phyloP scores from a whole-genome alignment of 768 basidiomycete species.

The Serpula lacrymans region DNA sequence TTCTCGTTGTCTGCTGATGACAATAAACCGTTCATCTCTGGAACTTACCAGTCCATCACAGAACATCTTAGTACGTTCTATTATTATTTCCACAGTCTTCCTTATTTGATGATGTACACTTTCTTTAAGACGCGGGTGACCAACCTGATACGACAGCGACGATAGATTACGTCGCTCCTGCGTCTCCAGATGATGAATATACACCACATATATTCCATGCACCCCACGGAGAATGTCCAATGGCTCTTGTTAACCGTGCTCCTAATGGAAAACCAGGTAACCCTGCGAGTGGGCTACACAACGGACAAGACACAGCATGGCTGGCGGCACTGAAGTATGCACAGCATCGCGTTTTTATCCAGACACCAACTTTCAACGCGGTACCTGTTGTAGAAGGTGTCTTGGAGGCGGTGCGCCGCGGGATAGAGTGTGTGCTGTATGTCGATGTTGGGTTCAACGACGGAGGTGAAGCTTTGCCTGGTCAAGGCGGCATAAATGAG shows the following conservation, averaged over 20 bases:
- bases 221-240: conserved; percentile 56
- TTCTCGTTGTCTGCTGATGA: neutral
- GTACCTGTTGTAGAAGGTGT: conserved; percentile 55
- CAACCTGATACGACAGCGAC: conserved; percentile 31
- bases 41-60: conserved; percentile 35
- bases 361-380: conserved; percentile 72
- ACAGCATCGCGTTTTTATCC: conserved; percentile 62
- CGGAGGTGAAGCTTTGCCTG: conserved; percentile 59
- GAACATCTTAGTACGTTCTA: conserved; percentile 34
- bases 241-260: conserved; percentile 61
- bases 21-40: conserved; percentile 23
- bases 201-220: conserved; percentile 59
- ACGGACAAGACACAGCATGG: conserved; percentile 69
- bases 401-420: conserved; percentile 57
- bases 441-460: conserved; percentile 57
- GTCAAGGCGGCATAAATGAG: conserved; percentile 72
- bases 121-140: conserved; percentile 28
- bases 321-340: conserved; percentile 61
- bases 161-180: conserved; percentile 20
- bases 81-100: neutral
- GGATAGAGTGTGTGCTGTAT: conserved; percentile 57
- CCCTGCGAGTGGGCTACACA: conserved; percentile 34
- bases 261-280: conserved; percentile 56
- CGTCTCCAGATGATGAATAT: conserved; percentile 44
- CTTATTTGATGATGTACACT: conserved; percentile 15